These are phyloP conservation scores for Ceratobasidium sp. DNA, from an alignment of 1,284 basidiomycete genomes.

Conservation along the genomic window DNA sequence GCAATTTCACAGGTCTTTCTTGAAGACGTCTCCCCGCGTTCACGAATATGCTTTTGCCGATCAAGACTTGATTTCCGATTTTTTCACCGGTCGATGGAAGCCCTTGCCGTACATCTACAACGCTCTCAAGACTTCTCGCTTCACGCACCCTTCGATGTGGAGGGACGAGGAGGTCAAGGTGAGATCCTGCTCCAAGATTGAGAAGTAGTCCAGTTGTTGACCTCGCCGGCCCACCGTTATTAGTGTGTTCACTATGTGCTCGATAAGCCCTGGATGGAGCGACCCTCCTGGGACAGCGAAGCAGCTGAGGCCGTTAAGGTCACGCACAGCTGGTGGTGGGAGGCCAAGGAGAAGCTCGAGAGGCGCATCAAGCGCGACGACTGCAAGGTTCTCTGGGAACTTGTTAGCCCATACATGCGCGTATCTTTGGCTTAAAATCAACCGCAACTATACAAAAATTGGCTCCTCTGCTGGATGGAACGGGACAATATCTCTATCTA, in stretches of 20 bases:
- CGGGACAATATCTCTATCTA: not conserved
- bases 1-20: slow-evolving; percentile 61
- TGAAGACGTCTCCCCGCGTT: slow-evolving; percentile 74
- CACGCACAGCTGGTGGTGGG: slow-evolving; percentile 37
- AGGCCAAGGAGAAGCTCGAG: slow-evolving; percentile 25
- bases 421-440: not conserved
- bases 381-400: slow-evolving; percentile 14
- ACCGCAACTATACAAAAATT: not conserved
- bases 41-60: slow-evolving; percentile 84
- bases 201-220: not conserved
- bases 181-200: not conserved
- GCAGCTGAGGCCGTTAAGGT: slow-evolving; percentile 31
- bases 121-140: slow-evolving; percentile 78
- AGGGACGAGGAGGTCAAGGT: slow-evolving; percentile 69
- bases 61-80: slow-evolving; percentile 87
- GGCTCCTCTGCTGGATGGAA: not conserved
- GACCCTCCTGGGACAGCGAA: slow-evolving; percentile 20
- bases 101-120: slow-evolving; percentile 86
- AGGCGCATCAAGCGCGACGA: slow-evolving; percentile 23
- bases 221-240: slow-evolving; percentile 29
- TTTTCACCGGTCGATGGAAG: slow-evolving; percentile 78
- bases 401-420: slow-evolving; percentile 27
- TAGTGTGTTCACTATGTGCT: slow-evolving; percentile 52
- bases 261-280: slow-evolving; percentile 46
- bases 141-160: slow-evolving; percentile 76